Evolutionary conservation across 768 basidiomycete species (phyloP), one percentile per base, ranked within the genome.

Genomic region (Termitomyces sp.): DNA sequence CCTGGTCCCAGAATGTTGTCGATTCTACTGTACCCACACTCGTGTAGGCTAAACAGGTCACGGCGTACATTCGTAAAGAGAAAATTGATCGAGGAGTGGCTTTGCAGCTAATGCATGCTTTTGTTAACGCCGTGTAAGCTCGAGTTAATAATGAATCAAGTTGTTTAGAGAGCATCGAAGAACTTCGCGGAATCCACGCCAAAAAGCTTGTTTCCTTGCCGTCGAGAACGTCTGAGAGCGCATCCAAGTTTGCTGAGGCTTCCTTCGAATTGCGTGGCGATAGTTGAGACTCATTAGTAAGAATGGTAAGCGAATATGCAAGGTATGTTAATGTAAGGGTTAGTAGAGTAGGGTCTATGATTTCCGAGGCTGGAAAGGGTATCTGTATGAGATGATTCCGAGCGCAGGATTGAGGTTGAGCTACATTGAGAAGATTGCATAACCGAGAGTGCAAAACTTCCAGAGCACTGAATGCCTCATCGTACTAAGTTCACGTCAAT

Each of bases 1-100:
- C 78, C 67, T 92, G 91, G 51, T 88, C 86, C 91, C 91, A 91
- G 69, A 92, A 88, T 0, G 79, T 81, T 51, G 75, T 74, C 3
- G 86, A 72, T 51, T 83, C 78, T 32, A 82, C 66, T 42, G 81
- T 76, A 36, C 83, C 76, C 31, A 77, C 68, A 10, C 80, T 77
- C 5, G 86, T 82, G 57, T 76, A 74, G 10, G 74, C 74, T 62
- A 78, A 71, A 70, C 72, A 87, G 60, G 66, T 82, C 63, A 78
- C 73, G 67, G 69, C 83, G 71, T 75, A 88, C 72, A 69, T 80
- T 71, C 70, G 77, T 14, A 79, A 64, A 32, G 49, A 62, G 57
- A 76, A 79, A 5, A 72, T 37, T 12, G 72, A 66, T 52, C 70
- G 65, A 9, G 69, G 66, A 15, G 66, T 63, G 17, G 68, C 56